Base-by-base conservation (phyloP, 1,284 basidiomycete species). In the Schizopora paradoxa region DNA sequence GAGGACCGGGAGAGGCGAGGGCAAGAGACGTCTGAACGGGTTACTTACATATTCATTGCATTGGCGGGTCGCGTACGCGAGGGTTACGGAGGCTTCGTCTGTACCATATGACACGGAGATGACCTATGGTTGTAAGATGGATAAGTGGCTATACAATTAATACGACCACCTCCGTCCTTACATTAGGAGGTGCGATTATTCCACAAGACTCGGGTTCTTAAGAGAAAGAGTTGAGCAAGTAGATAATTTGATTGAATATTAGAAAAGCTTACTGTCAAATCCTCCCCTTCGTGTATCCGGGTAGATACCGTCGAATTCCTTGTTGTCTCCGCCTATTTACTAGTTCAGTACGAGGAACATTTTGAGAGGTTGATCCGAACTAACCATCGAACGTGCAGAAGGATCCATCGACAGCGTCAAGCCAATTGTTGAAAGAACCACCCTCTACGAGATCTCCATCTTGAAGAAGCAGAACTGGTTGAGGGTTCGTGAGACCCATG, bases 311-410 rank as follows among this genome's bases (percentile, higher is more conserved):
- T 40, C 37, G 22, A 48, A 48, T 23, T 40, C 41, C 22, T 71
- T 69, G 55, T 79, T 74, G 33, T 84, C 78, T 2, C 79, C 79
- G 3, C 79, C 69, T 48, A 31, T 18, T 31, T 13, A 21, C 10
- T 8, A 13, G 8, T 43, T n/a, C 26, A 25, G 6, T 6, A 7
- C n/a, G 3, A 18, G 14, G 18, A n/a, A 16, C 22, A 23, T 3
- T 5, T 29, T 6, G 16, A 21, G 6, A 13, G n/a, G 13, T 16
- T 6, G 14, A 26, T 16, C 8, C 10, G n/a, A 1, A 10, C 18
- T 7, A 18, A 48, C 47, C 79, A 46, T 78, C 70, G 43, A 74
- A 82, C 0, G 69, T 72, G 53, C 82, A 84, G 62, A 72, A 86
- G 1, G 67, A 63, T 2, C 60, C 66, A 47, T 76, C 76, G 7